phyloP scores from a whole-genome alignment of 2,329 filamentous ascomycete genomes.

The Pyricularia sp. region DNA sequence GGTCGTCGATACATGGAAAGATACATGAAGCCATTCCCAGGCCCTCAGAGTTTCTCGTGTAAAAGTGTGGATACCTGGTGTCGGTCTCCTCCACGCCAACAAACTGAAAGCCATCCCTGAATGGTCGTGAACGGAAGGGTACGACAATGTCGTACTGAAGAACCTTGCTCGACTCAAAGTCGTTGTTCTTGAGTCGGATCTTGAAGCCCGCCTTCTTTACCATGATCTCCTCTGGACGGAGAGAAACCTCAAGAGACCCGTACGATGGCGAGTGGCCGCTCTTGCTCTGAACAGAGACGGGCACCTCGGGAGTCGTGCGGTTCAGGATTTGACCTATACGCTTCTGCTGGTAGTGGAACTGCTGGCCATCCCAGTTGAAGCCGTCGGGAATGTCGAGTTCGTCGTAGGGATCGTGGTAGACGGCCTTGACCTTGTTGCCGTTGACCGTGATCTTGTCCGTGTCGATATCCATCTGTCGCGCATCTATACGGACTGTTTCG shows the following conservation, averaged over 20 bases:
- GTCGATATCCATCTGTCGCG: slow-evolving; percentile 48
- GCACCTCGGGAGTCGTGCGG: slow-evolving; percentile 37
- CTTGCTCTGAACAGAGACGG: slow-evolving; percentile 40
- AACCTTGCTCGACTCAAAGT: slow-evolving; percentile 1
- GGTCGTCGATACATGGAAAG: slow-evolving; percentile 88
- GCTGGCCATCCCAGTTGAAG: slow-evolving; percentile 53
- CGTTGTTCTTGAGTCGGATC: slow-evolving; percentile 1
- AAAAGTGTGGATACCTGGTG: slow-evolving; percentile 76
- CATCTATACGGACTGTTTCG: slow-evolving; percentile 46
- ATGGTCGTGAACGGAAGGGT: slow-evolving; percentile 62
- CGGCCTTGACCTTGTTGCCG: slow-evolving; percentile 28
- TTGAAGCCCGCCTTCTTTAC: not conserved
- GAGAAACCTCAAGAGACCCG: slow-evolving; percentile 31
- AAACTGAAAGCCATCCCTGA: slow-evolving; percentile 83
- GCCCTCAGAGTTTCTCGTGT: slow-evolving; percentile 69
- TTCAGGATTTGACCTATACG: slow-evolving; percentile 45
- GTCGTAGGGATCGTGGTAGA: slow-evolving; percentile 54
- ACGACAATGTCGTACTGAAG: slow-evolving; percentile 37
- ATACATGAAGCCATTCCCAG: slow-evolving; percentile 72
- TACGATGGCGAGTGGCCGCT: slow-evolving; percentile 43
- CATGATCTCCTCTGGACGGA: slow-evolving; percentile 19
- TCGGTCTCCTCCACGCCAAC: slow-evolving; percentile 73
- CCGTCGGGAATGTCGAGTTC: slow-evolving; percentile 46
- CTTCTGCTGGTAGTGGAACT: slow-evolving; percentile 62
- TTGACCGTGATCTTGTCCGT: slow-evolving; percentile 38